These are phyloP conservation scores for Cercospora sp. DNA, from an alignment of 2,329 filamentous ascomycete species.

Conservation along the genomic window DNA sequence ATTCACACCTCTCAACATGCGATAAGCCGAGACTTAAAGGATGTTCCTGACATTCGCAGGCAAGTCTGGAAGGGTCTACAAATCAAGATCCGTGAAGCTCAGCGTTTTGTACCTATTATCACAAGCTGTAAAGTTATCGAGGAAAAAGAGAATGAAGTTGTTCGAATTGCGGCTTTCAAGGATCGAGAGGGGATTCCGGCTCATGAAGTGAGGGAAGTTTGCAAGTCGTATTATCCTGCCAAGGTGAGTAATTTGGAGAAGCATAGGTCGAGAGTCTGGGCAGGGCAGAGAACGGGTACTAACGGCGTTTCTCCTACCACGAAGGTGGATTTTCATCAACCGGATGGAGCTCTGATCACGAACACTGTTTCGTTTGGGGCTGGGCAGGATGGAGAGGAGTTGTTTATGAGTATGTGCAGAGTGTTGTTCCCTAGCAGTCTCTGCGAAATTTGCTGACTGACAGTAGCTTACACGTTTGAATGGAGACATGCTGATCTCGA, in stretches of 20 bases:
- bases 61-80: slow-evolving; percentile 48
- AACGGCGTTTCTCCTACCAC: neutral
- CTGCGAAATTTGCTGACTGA: neutral
- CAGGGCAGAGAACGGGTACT: slow-evolving; percentile 1
- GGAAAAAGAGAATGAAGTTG: slow-evolving; percentile 41
- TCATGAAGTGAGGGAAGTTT: slow-evolving; percentile 41
- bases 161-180: slow-evolving; percentile 45
- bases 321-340: slow-evolving; percentile 50
- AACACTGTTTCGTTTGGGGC: slow-evolving; percentile 48
- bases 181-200: slow-evolving; percentile 34
- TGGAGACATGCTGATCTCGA: slow-evolving; percentile 41
- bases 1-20: neutral
- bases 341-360: slow-evolving; percentile 45
- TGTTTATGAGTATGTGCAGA: slow-evolving; percentile 42
- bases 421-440: neutral
- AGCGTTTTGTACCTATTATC: slow-evolving; percentile 51
- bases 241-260: slow-evolving; percentile 38
- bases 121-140: slow-evolving; percentile 43
- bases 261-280: neutral
- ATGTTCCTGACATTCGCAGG: slow-evolving; percentile 15
- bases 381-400: slow-evolving; percentile 36
- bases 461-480: slow-evolving; percentile 47
- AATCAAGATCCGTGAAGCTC: slow-evolving; percentile 48
- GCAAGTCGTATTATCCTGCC: slow-evolving; percentile 42
- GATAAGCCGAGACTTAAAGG: neutral